phyloP scores from a whole-genome alignment of 176 grass and related monocot genomes.

The Metroxylon sagu region DNA sequence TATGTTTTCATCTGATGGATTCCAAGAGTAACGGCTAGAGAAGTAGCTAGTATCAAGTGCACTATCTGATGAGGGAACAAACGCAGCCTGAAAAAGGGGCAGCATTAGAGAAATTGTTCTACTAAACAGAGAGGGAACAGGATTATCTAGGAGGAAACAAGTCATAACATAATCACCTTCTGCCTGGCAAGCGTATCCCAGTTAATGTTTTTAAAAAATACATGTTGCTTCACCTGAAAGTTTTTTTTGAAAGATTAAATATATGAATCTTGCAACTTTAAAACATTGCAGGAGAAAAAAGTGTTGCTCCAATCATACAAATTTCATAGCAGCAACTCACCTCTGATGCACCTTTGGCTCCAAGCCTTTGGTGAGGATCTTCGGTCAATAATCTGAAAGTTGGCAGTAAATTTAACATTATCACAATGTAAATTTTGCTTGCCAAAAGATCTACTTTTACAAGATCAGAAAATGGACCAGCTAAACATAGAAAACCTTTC shows the following conservation, averaged over 20 bases:
- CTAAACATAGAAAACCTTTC: too few species aligned
- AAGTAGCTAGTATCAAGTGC: constrained; percentile 95
- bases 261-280: constrained; percentile 16
- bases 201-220: constrained; percentile 93
- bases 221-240: constrained; percentile 84
- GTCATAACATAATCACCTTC: constrained; percentile 43
- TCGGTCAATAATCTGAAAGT: constrained; percentile 88
- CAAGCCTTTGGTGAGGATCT: constrained; percentile 93
- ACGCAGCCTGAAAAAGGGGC: constrained; percentile 68
- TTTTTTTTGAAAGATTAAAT: constrained; percentile 22
- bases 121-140: constrained; percentile 2
- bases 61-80: constrained; percentile 93
- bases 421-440: too few species aligned
- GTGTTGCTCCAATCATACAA: constrained; percentile 10
- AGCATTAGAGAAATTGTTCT: constrained; percentile 1
- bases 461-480: too few species aligned
- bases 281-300: neutral
- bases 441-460: too few species aligned
- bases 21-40: constrained; percentile 99
- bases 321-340: constrained; percentile 38
- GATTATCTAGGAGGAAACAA: neutral
- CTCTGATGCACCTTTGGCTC: constrained; percentile 87
- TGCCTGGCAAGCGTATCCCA: constrained; percentile 96
- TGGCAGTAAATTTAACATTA: neutral
- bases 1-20: constrained; percentile 84